Conservation (phyloP, 2,329 filamentous ascomycete genomes). For the Fusarium sp. region DNA sequence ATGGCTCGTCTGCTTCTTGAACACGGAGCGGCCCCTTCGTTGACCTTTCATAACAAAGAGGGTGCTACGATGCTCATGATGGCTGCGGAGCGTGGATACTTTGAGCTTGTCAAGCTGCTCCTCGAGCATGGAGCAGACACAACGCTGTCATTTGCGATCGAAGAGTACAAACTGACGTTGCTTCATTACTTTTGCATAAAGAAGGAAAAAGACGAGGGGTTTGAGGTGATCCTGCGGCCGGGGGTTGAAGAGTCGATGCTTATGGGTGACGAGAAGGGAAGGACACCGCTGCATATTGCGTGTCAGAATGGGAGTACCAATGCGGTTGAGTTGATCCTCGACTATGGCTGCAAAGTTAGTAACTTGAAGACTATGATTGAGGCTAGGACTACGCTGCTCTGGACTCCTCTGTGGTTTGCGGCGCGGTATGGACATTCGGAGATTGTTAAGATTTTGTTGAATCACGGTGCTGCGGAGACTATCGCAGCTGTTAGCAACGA, state of each 20-base stretch:
- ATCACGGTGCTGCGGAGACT: neutral
- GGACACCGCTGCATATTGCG: neutral
- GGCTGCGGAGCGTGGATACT: rapidly evolving
- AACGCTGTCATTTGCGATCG: rapidly evolving
- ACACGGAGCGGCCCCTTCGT: neutral
- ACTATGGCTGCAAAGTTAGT: neutral
- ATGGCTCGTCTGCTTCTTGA: neutral
- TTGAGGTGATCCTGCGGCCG: rapidly evolving
- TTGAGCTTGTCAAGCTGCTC: rapidly evolving
- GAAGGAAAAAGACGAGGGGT: too few species aligned
- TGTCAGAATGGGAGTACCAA: rapidly evolving
- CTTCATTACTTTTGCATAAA: rapidly evolving
- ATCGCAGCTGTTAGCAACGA: rapidly evolving
- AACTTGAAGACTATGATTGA: neutral
- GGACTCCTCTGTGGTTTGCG: neutral
- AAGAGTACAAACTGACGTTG: rapidly evolving
- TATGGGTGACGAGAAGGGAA: rapidly evolving
- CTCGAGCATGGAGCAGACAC: neutral
- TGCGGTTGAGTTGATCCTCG: neutral
- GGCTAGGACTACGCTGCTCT: neutral
- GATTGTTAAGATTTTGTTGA: neutral
- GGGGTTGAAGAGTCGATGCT: rapidly evolving
- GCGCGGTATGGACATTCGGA: neutral
- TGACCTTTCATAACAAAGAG: rapidly evolving
- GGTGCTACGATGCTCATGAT: neutral